Evolutionary conservation across 352 stramenopile genomes (phyloP).

Genomic region (Pythium chondricola): DNA sequence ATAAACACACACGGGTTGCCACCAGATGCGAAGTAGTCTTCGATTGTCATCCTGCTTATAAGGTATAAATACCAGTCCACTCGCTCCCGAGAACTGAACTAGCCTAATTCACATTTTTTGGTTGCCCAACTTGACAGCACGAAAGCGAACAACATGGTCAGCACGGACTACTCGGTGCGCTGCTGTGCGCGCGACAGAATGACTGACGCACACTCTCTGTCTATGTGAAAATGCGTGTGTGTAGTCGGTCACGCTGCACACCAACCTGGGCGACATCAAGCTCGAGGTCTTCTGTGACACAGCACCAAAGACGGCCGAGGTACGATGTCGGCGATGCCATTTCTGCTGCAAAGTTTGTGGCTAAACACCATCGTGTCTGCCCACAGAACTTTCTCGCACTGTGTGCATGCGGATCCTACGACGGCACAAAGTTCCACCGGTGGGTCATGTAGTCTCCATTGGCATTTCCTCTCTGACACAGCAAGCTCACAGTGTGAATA

Average conservation of each 20-base stretch:
- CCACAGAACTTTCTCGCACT: constrained; percentile 94
- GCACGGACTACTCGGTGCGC: constrained; percentile 1
- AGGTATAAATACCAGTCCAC: too few relatives aligned
- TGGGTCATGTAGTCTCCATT: too few relatives aligned
- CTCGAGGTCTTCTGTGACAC: constrained; percentile 96
- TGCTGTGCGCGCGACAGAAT: too few relatives aligned
- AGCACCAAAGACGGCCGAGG: constrained; percentile 79
- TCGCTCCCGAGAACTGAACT: too few relatives aligned
- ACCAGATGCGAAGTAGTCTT: too few relatives aligned
- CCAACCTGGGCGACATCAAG: constrained; percentile 93
- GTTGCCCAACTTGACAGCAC: too few relatives aligned
- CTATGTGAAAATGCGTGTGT: constrained; percentile 1
- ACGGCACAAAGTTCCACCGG: constrained; percentile 89
- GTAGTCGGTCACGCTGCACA: constrained; percentile 93
- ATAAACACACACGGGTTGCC: too few relatives aligned
- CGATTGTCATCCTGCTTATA: too few relatives aligned
- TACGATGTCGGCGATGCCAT: constrained; percentile 7
- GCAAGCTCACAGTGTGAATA: too few relatives aligned
- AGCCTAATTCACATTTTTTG: too few relatives aligned
- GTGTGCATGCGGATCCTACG: constrained; percentile 87
- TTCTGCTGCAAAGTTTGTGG: constrained; percentile 1
- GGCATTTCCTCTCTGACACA: too few relatives aligned
- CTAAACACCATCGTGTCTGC: constrained; percentile 8
- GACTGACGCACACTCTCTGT: constrained; percentile 6
- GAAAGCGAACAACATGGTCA: too few relatives aligned